Base-by-base conservation (phyloP, 1,284 basidiomycete genomes). In the Boletus mariae region DNA sequence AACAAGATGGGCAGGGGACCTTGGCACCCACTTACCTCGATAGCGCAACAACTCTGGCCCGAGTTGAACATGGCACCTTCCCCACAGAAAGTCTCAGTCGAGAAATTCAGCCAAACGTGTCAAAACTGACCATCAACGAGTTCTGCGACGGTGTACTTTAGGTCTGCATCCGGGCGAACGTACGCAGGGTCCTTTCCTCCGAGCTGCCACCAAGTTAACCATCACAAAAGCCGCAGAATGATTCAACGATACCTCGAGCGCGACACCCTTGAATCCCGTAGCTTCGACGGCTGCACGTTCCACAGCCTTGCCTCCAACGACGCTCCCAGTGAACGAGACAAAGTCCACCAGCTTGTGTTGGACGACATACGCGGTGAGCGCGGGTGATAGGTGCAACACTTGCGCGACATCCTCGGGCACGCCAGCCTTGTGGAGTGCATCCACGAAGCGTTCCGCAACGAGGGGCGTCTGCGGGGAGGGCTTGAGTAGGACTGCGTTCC, bases 181-280 rank as follows among this genome's bases (percentile, higher is more conserved):
- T 97, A 98, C 1, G 95, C 95, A 7, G 95, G 92, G 66, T 98
- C 94, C 71, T 98, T 98, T 1, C 95, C 95, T 5, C 95, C 95
- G 15, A 98, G 82, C 86, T 98, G 75, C 15, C 32, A 31, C 20
- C n/a, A 41, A 17, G 49, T 60, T 13, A 54, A 43, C 45, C 53
- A 44, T 38, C 9, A 4, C 28, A 26, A 38, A 35, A 43, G 31
- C 10, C 12, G 12, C 9, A 32, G 11, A 15, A 26, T 44, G 9
- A 3, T 25, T 28, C 25, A 11, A 37, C 15, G 54, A 68, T 60
- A 87, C 87, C 78, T 91, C 91, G 31, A 91, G 74, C 0, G 77
- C 87, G 37, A 89, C 85, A 13, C 85, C 86, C 62, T 92, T 96
- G 75, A 98, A 95, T 0, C 83, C 84, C 5, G 63, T 59, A 2